phyloP scores from a whole-genome alignment of 768 basidiomycete species.

The Hysterangium stoloniferum region DNA sequence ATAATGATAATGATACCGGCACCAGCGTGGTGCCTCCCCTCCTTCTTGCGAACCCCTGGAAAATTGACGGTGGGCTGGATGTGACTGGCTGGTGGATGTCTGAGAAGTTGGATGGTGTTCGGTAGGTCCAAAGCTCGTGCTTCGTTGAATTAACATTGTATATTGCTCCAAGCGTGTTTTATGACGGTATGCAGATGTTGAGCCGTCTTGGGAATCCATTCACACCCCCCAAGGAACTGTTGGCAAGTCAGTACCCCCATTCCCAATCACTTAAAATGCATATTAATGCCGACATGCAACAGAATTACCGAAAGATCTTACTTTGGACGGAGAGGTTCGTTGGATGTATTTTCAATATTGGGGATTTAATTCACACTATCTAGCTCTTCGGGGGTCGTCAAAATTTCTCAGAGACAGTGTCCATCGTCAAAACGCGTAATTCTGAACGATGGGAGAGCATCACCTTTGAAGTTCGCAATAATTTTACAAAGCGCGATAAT shows the following conservation, averaged over 20 bases:
- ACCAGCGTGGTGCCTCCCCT: constrained; percentile 35
- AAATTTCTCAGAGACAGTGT: constrained; percentile 50
- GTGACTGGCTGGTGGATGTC: constrained; percentile 56
- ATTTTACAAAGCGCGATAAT: background rate
- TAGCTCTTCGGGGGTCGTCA: constrained; percentile 47
- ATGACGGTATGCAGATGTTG: constrained; percentile 43
- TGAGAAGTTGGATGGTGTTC: constrained; percentile 54
- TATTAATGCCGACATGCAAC: background rate
- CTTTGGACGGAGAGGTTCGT: constrained; percentile 45
- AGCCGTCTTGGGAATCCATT: constrained; percentile 55
- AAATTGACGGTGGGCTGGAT: constrained; percentile 43
- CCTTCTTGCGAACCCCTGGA: constrained; percentile 51
- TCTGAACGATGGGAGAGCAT: constrained; percentile 50
- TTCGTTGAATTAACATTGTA: background rate
- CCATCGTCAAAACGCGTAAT: constrained; percentile 50
- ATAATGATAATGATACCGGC: background rate
- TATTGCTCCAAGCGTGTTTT: constrained; percentile 34
- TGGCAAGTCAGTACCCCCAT: constrained; percentile 37
- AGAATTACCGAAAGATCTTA: constrained; percentile 49
- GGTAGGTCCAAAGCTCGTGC: constrained; percentile 29
- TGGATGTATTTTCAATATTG: background rate
- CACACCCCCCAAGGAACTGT: constrained; percentile 49
- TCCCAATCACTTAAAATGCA: background rate
- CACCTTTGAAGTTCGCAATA: constrained; percentile 39
- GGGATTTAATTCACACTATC: background rate